Evolutionary conservation across 192 early-diverging fungal species (phyloP).

Genomic region (Coemansia erecta): DNA sequence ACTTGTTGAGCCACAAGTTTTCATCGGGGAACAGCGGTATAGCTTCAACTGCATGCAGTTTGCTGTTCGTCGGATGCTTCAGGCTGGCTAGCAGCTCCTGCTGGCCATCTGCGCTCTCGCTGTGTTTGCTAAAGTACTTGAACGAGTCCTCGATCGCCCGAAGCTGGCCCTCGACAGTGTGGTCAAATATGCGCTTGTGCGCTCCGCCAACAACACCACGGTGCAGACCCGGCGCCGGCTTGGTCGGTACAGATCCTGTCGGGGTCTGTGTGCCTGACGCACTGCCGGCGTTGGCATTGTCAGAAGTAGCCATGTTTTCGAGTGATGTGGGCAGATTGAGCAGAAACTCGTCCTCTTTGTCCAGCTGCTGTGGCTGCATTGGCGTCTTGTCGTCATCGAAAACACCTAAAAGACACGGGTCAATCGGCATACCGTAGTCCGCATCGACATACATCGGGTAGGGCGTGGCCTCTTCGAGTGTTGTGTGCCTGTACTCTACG

Average conservation of each 20-base stretch:
- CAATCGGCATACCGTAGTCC: constrained; percentile 55
- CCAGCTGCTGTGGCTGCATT: constrained; percentile 24
- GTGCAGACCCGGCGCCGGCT: not conserved
- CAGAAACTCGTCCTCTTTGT: constrained; percentile 44
- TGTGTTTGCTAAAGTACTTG: constrained; percentile 27
- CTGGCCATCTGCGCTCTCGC: constrained; percentile 19
- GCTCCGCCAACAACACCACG: constrained; percentile 9
- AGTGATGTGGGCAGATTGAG: constrained; percentile 32
- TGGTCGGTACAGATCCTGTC: not conserved
- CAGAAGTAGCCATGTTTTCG: not conserved
- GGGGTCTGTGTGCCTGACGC: constrained; percentile 7
- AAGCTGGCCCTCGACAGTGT: constrained; percentile 44
- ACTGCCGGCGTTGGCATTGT: not conserved
- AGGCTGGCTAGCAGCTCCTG: constrained; percentile 28
- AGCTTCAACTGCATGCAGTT: constrained; percentile 39
- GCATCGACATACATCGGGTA: constrained; percentile 52
- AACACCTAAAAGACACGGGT: constrained; percentile 45
- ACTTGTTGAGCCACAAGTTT: constrained; percentile 37
- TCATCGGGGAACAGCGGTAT: constrained; percentile 41
- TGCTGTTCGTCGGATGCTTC: constrained; percentile 44
- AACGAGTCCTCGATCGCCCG: constrained; percentile 49
- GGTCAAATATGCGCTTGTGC: constrained; percentile 35
- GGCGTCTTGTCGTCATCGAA: constrained; percentile 40
- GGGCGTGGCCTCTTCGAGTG: constrained; percentile 50
- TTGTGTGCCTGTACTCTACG: constrained; percentile 51